Evolutionary conservation across 2,329 filamentous ascomycete genomes (phyloP), one percentile per base, ranked within the genome.

Genomic region (Aaosphaeria pasadenensis): DNA sequence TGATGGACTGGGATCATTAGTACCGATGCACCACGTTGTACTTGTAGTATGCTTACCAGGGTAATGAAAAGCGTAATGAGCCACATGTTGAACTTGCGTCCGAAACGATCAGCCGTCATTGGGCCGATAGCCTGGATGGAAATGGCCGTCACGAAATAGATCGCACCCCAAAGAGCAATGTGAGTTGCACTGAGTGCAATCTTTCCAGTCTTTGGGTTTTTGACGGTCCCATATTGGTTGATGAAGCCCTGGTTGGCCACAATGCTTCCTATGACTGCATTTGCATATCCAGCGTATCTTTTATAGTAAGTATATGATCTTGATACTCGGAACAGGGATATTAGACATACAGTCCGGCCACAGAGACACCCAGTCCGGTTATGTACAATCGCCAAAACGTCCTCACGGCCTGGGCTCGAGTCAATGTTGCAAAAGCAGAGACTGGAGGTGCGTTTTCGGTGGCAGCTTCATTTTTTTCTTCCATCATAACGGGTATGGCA

Each of bases 71-170:
- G 36, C 4, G 44, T 46, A 30, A 50, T 44, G 24, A 39, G 44
- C 48, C 48, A 50, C 44, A 50, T 46, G 38, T 46, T 47, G 42
- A 47, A 47, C 24, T 50, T 50, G 31, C 48, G 44, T 11, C 48
- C 48, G 30, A 47, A 50, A 6, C 45, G 28, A 43, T 50, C 48
- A 6, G 47, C 47, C 6, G 43, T 49, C 11, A 36, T 43, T 3
- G 47, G 47, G 4, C 39, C 43, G n/a, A 49, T 33, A 7, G 32
- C 7, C 17, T 49, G 47, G 17, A 49, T 46, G 7, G 11, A 36
- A 33, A 49, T 43, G 6, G 31, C 30, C 6, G 43, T 38, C 17
- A 49, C 47, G 28, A 46, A 46, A 17, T 49, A 49, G 4, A 49
- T 30, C 7, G 47, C 43, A 5, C 47, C 43, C 47, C 47, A 49